Evolutionary conservation across 2,329 filamentous ascomycete species (phyloP).

Genomic region (Incumbomyces delicatus): DNA sequence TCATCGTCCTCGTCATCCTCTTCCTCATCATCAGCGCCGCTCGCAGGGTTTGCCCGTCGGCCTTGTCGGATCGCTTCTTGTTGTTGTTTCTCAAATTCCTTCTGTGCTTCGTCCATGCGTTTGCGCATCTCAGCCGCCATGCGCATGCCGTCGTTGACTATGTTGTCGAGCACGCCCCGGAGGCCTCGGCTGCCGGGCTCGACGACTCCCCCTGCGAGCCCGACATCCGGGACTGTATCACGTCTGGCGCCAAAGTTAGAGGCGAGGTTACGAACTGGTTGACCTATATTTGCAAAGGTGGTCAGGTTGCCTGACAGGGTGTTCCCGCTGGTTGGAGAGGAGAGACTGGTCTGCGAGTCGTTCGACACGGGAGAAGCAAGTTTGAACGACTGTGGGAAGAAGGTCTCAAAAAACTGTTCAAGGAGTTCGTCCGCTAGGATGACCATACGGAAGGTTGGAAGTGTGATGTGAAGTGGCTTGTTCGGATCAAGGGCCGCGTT

Average conservation of each 20-base stretch:
- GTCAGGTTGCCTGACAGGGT: conserved; percentile 62
- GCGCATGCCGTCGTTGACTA: conserved; percentile 93
- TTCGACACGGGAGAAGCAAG: conserved; percentile 55
- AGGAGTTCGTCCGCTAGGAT: conserved; percentile 90
- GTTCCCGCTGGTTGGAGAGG: conserved; percentile 28
- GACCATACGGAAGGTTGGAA: conserved; percentile 98
- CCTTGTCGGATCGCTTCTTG: conserved; percentile 32
- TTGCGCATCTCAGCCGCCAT: conserved; percentile 86
- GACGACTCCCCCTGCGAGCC: conserved; percentile 48
- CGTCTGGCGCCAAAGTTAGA: conserved; percentile 30
- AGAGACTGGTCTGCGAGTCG: conserved; percentile 30
- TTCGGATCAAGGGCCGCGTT: conserved; percentile 88
- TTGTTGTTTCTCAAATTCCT: conserved; percentile 76
- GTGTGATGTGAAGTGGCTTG: conserved; percentile 86
- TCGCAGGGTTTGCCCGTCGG: conserved; percentile 33
- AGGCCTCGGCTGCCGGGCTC: conserved; percentile 65
- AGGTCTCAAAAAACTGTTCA: conserved; percentile 94
- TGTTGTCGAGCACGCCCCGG: conserved; percentile 88
- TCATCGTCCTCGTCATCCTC: conserved; percentile 46
- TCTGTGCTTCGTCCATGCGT: conserved; percentile 91
- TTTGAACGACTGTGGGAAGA: conserved; percentile 86
- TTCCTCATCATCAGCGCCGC: conserved; percentile 55
- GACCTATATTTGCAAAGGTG: conserved; percentile 67
- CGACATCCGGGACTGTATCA: conserved; percentile 21
- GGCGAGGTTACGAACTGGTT: conserved; percentile 33